A percentile compares a stretch with the other conserved stretches of the same genome.
These are phyloP conservation scores for Phytopythium vexans DNA, from an alignment of 352 stramenopile species.

Conservation along the genomic window DNA sequence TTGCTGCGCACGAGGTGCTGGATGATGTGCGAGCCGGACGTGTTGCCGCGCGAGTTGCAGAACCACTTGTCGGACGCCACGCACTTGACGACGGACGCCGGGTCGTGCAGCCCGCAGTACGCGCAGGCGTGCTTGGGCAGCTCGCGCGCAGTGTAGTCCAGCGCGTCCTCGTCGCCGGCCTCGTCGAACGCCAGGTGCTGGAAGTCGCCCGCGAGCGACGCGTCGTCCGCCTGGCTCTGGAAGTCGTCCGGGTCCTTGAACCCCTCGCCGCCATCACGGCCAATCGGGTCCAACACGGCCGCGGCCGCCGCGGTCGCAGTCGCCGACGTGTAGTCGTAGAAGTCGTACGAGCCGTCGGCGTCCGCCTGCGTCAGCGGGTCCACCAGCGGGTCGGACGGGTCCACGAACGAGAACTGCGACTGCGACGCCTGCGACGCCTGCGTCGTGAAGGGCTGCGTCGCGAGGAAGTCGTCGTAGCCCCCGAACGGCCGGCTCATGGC, in stretches of 20 bases:
- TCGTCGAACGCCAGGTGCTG: constrained; percentile 71
- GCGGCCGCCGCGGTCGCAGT: constrained; percentile 2
- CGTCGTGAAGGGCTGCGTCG: constrained; percentile 49
- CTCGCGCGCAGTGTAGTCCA: constrained; percentile 68
- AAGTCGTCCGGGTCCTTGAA: constrained; percentile 26
- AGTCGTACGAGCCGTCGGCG: constrained; percentile 31
- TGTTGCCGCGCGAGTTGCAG: constrained; percentile 96
- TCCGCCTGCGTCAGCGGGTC: constrained; percentile 24
- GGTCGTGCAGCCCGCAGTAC: constrained; percentile 98
- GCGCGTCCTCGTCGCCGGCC: constrained; percentile 55
- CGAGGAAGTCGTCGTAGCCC: constrained; percentile 53
- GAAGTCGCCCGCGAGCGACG: constrained; percentile 44
- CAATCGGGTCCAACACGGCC: constrained; percentile 1
- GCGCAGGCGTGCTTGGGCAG: constrained; percentile 92
- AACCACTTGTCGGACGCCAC: constrained; percentile 97
- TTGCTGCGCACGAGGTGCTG: constrained; percentile 97
- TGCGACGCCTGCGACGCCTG: constrained; percentile 48
- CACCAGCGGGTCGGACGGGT: constrained; percentile 32
- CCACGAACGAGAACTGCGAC: constrained; percentile 66
- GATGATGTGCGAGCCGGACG: constrained; percentile 95
- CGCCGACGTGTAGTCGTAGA: constrained; percentile 59
- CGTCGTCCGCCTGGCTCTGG: constrained; percentile 39
- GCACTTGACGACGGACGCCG: constrained; percentile 95
- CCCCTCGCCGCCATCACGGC: constrained; percentile 1
- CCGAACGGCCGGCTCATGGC: constrained; percentile 40